Evolutionary conservation across 768 basidiomycete genomes (phyloP), one percentile per base, ranked within the genome.

Genomic region (Erythrobasidium yunnanense): DNA sequence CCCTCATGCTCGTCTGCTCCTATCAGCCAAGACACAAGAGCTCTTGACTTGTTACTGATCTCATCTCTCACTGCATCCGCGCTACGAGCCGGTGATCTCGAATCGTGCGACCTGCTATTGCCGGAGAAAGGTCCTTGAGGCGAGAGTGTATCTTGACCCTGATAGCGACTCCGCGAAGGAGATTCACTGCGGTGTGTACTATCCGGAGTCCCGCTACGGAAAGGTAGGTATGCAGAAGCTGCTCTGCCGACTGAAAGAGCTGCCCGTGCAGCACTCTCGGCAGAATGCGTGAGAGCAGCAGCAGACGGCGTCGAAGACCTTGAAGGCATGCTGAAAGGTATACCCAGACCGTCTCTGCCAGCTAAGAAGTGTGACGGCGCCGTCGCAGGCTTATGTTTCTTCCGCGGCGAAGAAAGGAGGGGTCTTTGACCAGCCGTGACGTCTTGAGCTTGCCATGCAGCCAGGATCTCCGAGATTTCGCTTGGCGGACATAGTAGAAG

Each of bases 401-500:
- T 58, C 32, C 57, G 20, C 50, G 33, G 49, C 50, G 46, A 13
- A 46, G 60, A 65, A 81, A 81, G 65, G 54, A 22, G 81, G 78
- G 20, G 32, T 67, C 73, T 18, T 84, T 76, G 72, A 83, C 84
- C 60, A 85, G 85, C 66, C 27, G 20, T 13, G n/a, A 77, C 81
- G 75, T 91, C 88, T 29, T 88, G 74, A 33, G 81, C 82, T 52
- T 84, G 82, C 88, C 90, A 96, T 2, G 83, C 80, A 0, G 79
- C 74, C 13, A 97, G 79, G n/a, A 96, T 78, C 68, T 88, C 86
- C 42, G 84, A 79, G 11, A 93, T 80, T 70, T 83, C 81, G 58
- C 90, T 88, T 0, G 86, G 75, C 0, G 92, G 90, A 74, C 90
- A 93, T 18, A 95, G 79, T 72, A 90, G 85, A 29, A 96, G 78